These are phyloP conservation scores for Kazachstania sp. DNA, from an alignment of 1,139 yeast genomes.

Conservation along the genomic window DNA sequence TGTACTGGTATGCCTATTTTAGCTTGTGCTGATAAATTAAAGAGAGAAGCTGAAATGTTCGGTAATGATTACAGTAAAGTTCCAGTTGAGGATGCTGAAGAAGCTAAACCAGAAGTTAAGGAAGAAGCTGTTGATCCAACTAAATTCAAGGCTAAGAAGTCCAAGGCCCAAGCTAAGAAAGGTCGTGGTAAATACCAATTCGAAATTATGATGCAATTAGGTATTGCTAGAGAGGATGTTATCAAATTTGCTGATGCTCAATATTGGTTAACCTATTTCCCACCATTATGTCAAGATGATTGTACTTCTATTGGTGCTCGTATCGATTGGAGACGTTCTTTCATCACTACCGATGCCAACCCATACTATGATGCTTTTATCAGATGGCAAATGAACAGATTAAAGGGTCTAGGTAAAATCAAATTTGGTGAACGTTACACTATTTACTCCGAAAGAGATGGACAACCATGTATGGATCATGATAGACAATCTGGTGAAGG, in stretches of 20 bases:
- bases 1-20: constrained; percentile 99
- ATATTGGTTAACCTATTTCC: constrained; percentile 87
- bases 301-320: constrained; percentile 82
- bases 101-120: constrained; percentile 32
- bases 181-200: constrained; percentile 93
- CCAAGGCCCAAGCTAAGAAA: constrained; percentile 86
- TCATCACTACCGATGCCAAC: constrained; percentile 90
- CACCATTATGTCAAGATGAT: constrained; percentile 77
- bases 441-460: constrained; percentile 93
- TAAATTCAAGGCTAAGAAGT: constrained; percentile 84
- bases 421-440: constrained; percentile 98
- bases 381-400: constrained; percentile 92
- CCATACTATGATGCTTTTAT: constrained; percentile 93
- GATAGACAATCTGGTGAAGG: constrained; percentile 98
- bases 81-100: constrained; percentile 43
- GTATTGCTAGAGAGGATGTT: constrained; percentile 75
- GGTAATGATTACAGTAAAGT: constrained; percentile 72
- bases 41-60: constrained; percentile 84
- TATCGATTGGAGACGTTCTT: constrained; percentile 97
- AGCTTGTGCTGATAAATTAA: constrained; percentile 92
- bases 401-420: constrained; percentile 80
- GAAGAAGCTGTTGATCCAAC: constrained; percentile 64
- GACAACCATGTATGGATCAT: constrained; percentile 99
- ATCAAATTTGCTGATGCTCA: constrained; percentile 80
- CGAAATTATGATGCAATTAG: constrained; percentile 92